Evolutionary conservation across 257 asterid genomes (phyloP).

Genomic region (Avicennia marina): DNA sequence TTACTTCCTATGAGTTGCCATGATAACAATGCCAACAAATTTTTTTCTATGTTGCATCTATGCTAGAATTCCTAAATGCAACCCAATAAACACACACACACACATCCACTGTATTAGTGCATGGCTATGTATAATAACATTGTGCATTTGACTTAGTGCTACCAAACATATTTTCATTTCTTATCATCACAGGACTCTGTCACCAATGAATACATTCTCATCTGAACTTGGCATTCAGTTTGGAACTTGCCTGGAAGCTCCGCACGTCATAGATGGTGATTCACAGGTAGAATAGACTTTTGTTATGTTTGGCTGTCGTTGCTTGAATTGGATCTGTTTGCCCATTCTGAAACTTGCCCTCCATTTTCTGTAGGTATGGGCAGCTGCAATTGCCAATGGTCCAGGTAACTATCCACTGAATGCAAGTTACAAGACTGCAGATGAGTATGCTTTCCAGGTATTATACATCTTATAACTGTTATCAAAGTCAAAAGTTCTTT

Average conservation of each 20-base stretch:
- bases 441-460: conserved; percentile 86
- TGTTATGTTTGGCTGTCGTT: conserved; percentile 14
- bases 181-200: conserved; percentile 61
- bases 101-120: background rate
- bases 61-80: too few species aligned
- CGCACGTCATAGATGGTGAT: conserved; percentile 83
- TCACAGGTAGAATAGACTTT: conserved; percentile 55
- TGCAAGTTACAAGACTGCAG: conserved; percentile 89
- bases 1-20: background rate
- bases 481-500: conserved; percentile 11
- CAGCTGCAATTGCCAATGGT: conserved; percentile 79
- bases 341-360: conserved; percentile 20
- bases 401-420: conserved; percentile 83
- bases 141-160: conserved; percentile 8
- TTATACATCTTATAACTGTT: conserved; percentile 15
- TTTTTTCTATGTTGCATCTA: too few species aligned
- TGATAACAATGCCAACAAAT: too few species aligned
- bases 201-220: conserved; percentile 85
- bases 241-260: conserved; percentile 91
- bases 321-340: conserved; percentile 16
- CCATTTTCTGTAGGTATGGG: conserved; percentile 65
- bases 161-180: background rate
- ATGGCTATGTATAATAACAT: background rate
- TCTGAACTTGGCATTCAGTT: conserved; percentile 96
- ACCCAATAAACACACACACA: too few species aligned